Conservation (phyloP, 441 rosid genomes). For the Gossypium armourianum region DNA sequence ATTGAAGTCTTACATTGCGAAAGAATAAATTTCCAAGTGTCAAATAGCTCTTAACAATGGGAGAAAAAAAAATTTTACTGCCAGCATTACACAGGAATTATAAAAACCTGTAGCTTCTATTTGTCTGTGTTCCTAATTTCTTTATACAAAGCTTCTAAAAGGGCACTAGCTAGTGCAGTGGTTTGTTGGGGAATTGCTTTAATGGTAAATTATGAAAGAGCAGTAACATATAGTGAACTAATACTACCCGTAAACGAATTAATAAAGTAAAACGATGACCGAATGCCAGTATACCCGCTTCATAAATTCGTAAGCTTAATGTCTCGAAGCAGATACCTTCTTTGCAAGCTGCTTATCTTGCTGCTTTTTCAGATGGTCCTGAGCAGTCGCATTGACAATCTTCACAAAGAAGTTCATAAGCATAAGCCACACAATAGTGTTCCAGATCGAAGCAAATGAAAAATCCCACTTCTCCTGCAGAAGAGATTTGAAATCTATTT, state of each 20-base stretch:
- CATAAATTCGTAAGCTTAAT: constrained; percentile 22
- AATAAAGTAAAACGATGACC: neutral
- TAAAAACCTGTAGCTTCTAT: constrained; percentile 11
- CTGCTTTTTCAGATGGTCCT: constrained; percentile 50
- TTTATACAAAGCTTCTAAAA: constrained; percentile 26
- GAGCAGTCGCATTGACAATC: constrained; percentile 76
- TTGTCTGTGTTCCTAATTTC: constrained; percentile 16
- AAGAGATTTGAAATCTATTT: neutral
- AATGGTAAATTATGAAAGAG: neutral
- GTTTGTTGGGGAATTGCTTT: neutral
- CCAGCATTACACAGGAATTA: neutral
- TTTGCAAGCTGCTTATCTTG: constrained; percentile 55
- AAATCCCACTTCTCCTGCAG: constrained; percentile 36
- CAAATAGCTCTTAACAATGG: neutral
- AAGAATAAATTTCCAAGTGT: constrained; percentile 9
- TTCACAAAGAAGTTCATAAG: constrained; percentile 78
- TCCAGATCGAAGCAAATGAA: constrained; percentile 75
- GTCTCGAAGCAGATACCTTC: constrained; percentile 19
- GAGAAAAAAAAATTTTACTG: constrained; percentile 18
- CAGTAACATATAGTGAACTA: constrained; percentile 5
- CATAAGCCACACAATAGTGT: constrained; percentile 82
- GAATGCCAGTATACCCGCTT: neutral
- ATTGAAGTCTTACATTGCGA: neutral
- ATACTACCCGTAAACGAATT: constrained; percentile 6
- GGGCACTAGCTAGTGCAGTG: constrained; percentile 13